phyloP scores from a whole-genome alignment of 495 filamentous ascomycete species.

The Umbilicaria muhlenbergii region DNA sequence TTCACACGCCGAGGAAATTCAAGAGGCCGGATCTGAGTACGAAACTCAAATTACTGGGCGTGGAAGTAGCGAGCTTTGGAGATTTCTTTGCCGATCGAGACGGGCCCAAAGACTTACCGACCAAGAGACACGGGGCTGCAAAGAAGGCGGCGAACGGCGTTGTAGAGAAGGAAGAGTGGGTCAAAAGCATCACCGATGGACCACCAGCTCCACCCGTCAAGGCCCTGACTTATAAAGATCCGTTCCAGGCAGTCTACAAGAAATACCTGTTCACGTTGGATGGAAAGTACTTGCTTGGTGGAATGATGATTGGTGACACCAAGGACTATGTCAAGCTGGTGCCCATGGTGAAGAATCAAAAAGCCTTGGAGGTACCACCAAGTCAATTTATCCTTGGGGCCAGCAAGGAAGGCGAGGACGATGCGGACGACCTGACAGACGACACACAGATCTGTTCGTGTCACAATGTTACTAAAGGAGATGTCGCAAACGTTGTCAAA shows the following conservation, averaged over 20 bases:
- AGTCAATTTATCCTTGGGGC: conserved; percentile 83
- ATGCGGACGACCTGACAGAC: conserved; percentile 54
- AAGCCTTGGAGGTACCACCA: conserved; percentile 67
- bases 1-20: conserved; percentile 54
- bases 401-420: conserved; percentile 56
- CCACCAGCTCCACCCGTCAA: conserved; percentile 49
- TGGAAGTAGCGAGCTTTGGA: conserved; percentile 89
- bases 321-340: conserved; percentile 89
- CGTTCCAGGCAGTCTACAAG: conserved; percentile 88
- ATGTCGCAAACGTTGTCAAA: conserved; percentile 59
- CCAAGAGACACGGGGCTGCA: conserved; percentile 21
- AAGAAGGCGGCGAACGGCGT: conserved; percentile 18
- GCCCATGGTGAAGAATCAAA: conserved; percentile 83
- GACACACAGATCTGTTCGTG: conserved; percentile 91
- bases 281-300: conserved; percentile 83
- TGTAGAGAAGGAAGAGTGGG: conserved; percentile 19
- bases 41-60: conserved; percentile 83
- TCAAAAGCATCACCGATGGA: conserved; percentile 37
- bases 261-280: conserved; percentile 91
- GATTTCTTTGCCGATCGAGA: conserved; percentile 93
- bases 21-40: conserved; percentile 84
- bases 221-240: conserved; percentile 82
- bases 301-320: conserved; percentile 98
- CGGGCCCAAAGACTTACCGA: conserved; percentile 61
- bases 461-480: conserved; percentile 89